These are phyloP conservation scores for Herpetomonas muscarum DNA, from an alignment of 208 protist species.

Conservation along the genomic window DNA sequence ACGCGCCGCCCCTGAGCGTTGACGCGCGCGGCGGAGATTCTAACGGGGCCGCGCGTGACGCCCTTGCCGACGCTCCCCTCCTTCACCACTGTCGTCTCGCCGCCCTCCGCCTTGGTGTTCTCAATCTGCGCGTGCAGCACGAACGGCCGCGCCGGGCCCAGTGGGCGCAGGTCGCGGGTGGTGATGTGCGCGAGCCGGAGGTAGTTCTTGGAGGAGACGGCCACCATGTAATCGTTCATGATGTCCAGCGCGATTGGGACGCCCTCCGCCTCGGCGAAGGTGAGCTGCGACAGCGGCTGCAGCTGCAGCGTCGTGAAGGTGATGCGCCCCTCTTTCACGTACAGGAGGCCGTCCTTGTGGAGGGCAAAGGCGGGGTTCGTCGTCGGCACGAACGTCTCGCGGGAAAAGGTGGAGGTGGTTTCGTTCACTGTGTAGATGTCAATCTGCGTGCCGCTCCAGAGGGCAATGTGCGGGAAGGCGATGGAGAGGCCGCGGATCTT, in stretches of 20 bases:
- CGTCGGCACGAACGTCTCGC: conserved; percentile 67
- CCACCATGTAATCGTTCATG: conserved; percentile 87
- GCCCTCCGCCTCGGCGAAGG: conserved; percentile 86
- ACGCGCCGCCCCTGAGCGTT: conserved; percentile 83
- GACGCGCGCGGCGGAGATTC: conserved; percentile 53
- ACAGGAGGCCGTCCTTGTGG: conserved; percentile 82
- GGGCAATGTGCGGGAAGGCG: conserved; percentile 77
- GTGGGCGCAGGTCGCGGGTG: conserved; percentile 53
- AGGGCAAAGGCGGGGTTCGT: conserved; percentile 77
- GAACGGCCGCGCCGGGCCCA: conserved; percentile 69
- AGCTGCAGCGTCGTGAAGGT: conserved; percentile 80
- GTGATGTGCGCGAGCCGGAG: conserved; percentile 72
- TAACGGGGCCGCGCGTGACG: conserved; percentile 17
- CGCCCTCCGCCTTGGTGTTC: neutral
- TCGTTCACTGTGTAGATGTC: conserved; percentile 89
- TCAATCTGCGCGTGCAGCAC: conserved; percentile 22
- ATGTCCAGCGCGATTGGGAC: conserved; percentile 77
- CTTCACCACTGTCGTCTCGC: neutral
- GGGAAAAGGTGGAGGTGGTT: conserved; percentile 56
- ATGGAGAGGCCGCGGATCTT: conserved; percentile 80
- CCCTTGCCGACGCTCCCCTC: neutral
- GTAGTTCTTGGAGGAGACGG: conserved; percentile 75
- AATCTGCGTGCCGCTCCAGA: conserved; percentile 88
- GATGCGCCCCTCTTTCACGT: conserved; percentile 75
- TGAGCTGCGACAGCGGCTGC: conserved; percentile 66